These are phyloP conservation scores for Lathyrus tuberosus DNA, from an alignment of 306 rosid species.

Conservation along the genomic window DNA sequence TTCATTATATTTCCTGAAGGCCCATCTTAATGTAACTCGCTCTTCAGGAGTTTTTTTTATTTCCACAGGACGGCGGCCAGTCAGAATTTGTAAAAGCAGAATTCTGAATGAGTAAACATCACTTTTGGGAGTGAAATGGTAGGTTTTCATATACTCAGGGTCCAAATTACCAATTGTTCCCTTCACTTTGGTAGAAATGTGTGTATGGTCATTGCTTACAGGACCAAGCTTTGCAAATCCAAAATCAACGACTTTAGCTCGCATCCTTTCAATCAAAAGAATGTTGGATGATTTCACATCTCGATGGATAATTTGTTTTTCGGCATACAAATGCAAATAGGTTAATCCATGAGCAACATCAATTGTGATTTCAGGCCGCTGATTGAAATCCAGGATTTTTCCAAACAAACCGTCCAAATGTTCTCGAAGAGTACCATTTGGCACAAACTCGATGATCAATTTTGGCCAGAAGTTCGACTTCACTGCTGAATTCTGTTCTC, in stretches of 20 bases:
- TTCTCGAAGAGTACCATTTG: conserved; percentile 92
- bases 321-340: conserved; percentile 89
- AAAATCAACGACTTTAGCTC: conserved; percentile 97
- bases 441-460: conserved; percentile 92
- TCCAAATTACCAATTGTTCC: conserved; percentile 99
- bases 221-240: conserved; percentile 98
- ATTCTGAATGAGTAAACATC: conserved; percentile 97
- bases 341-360: conserved; percentile 98
- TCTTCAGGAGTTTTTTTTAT: conserved; percentile 61
- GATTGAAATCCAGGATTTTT: conserved; percentile 84
- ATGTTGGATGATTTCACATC: conserved; percentile 97
- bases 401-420: conserved; percentile 89
- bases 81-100: conserved; percentile 78
- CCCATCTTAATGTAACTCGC: conserved; percentile 96
- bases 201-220: conserved; percentile 68
- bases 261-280: conserved; percentile 94
- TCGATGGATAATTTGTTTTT: conserved; percentile 92
- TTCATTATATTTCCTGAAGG: conserved; percentile 66
- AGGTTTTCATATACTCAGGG: conserved; percentile 96
- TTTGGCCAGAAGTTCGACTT: conserved; percentile 86
- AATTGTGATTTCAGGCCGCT: conserved; percentile 92
- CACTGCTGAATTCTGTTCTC: conserved; percentile 85
- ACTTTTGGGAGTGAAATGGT: conserved; percentile 90
- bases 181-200: conserved; percentile 96
- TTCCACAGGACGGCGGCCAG: conserved; percentile 97